A percentile compares a stretch with the other conserved stretches of the same genome.
These are phyloP conservation scores for Spathaspora sp. DNA, from an alignment of 1,139 yeast genomes.

Conservation along the genomic window DNA sequence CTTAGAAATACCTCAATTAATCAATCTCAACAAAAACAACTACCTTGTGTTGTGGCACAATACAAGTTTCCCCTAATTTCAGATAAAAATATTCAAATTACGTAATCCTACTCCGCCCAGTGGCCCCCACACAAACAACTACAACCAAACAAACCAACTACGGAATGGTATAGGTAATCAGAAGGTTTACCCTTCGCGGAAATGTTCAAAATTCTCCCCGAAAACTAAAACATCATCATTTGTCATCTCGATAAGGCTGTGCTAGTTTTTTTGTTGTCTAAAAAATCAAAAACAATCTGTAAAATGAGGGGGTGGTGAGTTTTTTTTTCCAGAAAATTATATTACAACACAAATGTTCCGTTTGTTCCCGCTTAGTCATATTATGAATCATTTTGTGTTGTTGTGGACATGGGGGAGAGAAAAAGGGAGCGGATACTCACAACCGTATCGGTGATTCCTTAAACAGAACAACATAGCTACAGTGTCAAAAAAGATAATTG, in stretches of 20 bases:
- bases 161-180: not conserved
- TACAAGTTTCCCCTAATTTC: not conserved
- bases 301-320: not conserved
- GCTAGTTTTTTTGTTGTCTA: not conserved
- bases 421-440: not conserved
- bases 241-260: not conserved
- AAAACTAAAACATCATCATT: not conserved
- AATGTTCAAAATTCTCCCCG: not conserved
- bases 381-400: not conserved
- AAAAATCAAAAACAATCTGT: not conserved
- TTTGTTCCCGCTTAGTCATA: conserved; percentile 1
- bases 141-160: not conserved
- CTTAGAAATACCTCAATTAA: too few species aligned
- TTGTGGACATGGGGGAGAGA: not conserved
- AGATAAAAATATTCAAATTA: not conserved
- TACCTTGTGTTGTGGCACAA: not conserved
- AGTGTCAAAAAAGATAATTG: not conserved
- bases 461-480: not conserved
- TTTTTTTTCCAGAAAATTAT: too few species aligned
- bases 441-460: not conserved
- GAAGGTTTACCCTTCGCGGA: not conserved
- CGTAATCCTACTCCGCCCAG: not conserved
- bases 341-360: not conserved
- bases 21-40: not conserved
- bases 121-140: not conserved